A percentile compares a stretch with the other conserved stretches of the same genome.
Conservation (phyloP, 192 early-diverging fungal genomes). For the Gorgonomyces haynaldii region DNA sequence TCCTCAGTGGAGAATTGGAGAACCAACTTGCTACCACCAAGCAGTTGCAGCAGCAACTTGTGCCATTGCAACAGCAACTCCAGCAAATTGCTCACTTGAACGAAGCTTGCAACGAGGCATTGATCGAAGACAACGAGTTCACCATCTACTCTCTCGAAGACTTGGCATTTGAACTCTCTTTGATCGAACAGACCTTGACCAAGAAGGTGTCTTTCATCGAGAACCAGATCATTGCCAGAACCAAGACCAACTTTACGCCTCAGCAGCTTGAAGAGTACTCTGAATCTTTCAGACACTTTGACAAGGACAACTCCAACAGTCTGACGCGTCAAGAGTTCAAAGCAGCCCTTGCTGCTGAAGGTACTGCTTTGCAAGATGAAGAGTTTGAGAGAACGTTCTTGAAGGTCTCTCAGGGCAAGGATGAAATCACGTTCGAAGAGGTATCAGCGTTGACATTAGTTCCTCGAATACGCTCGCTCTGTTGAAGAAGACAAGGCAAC, state of each 20-base stretch:
- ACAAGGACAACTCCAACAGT: constrained; percentile 73
- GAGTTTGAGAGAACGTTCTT: constrained; percentile 60
- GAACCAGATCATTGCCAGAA: constrained; percentile 88
- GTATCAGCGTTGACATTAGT: constrained; percentile 35
- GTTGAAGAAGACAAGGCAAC: constrained; percentile 83
- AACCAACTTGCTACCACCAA: constrained; percentile 55
- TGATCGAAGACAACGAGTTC: constrained; percentile 86
- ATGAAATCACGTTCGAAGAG: constrained; percentile 73
- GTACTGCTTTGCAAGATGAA: constrained; percentile 48
- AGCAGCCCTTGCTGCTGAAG: constrained; percentile 55
- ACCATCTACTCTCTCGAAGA: constrained; percentile 88
- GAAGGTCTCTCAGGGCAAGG: constrained; percentile 44
- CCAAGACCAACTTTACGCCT: constrained; percentile 86
- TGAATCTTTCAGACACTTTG: constrained; percentile 80
- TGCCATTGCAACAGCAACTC: constrained; percentile 20
- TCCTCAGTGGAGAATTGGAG: constrained; percentile 70
- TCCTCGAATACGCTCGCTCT: constrained; percentile 72
- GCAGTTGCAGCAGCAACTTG: constrained; percentile 29
- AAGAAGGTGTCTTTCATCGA: constrained; percentile 70
- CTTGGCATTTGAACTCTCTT: constrained; percentile 69
- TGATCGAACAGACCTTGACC: constrained; percentile 58
- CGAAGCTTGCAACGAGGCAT: constrained; percentile 62
- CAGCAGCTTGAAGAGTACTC: constrained; percentile 77
- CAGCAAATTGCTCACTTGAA: constrained; percentile 19
- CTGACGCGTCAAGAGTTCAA: constrained; percentile 71